Evolutionary conservation across 371 early-diverging fungal genomes (phyloP), one percentile per base, ranked within the genome.

Genomic region (Syncephalis plumigaleata): DNA sequence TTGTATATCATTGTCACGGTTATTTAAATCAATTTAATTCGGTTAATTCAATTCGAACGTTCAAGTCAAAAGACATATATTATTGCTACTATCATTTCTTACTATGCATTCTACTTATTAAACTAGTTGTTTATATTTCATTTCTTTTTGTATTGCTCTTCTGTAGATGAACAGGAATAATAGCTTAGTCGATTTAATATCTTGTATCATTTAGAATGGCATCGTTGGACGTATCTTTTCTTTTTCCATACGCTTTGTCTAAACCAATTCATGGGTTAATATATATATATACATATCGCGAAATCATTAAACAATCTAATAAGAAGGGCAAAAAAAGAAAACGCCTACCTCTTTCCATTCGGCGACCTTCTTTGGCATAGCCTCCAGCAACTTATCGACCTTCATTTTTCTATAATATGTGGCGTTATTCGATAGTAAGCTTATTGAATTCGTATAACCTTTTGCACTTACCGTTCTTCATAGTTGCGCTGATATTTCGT

Each of bases 321-420:
- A n/a, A n/a, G n/a, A n/a, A n/a, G n/a, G n/a, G n/a, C n/a, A n/a
- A n/a, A n/a, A n/a, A n/a, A n/a, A n/a, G n/a, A n/a, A n/a, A n/a
- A n/a, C n/a, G 22, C 25, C 27, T 61, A 55, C 66, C 55, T 50
- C 47, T 52, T 65, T 63, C 71, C 71, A 68, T 40, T 60, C 57
- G 36, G 46, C 57, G 47, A 70, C 65, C 47, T 54, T 63, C 21
- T 63, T 48, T 16, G 59, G 60, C 70, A 70, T 67, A 3, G 67
- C 57, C 16, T 59, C 53, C 22, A 70, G 17, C 18, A 63, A 57
- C 44, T 53, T 61, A 22, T 61, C 51, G 37, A 65, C 49, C 36
- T 61, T 60, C 17, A 44, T 53, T 42, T 52, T 36, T 20, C 57
- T 55, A 26, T 38, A 23, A 50, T 26, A 56, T 36, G 25, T 36